Percentiles rank a stretch among this genome's conserved stretches.
These are phyloP conservation scores for Abrus pulchellus DNA, from an alignment of 306 rosid species.

Conservation along the genomic window DNA sequence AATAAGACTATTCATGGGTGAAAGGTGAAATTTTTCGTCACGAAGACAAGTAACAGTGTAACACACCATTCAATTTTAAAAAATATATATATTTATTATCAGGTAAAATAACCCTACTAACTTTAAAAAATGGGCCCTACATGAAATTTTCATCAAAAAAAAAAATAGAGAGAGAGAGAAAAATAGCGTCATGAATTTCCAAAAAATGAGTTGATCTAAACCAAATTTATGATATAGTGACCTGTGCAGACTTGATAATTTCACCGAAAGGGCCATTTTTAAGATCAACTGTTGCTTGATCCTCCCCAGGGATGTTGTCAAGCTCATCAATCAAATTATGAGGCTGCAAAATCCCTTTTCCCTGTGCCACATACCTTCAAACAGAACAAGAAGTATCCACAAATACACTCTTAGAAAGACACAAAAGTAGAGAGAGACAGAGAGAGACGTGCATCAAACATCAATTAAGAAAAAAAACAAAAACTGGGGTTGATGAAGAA, in stretches of 20 bases:
- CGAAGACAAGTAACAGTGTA: background rate
- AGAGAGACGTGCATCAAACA: background rate
- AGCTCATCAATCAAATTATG: constrained; percentile 85
- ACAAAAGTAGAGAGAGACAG: background rate
- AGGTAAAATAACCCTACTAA: background rate
- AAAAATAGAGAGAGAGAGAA: background rate
- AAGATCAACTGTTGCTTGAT: constrained; percentile 51
- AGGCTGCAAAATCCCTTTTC: constrained; percentile 92
- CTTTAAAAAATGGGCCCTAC: background rate
- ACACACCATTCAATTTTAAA: background rate
- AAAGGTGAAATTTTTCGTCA: background rate
- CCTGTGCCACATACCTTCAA: constrained; percentile 83
- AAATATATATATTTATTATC: background rate
- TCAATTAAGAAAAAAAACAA: background rate
- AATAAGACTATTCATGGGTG: background rate
- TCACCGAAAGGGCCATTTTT: constrained; percentile 57
- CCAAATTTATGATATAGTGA: background rate
- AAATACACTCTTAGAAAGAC: background rate
- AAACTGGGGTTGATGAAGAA: constrained; percentile 37
- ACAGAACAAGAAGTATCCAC: background rate
- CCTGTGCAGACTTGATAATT: constrained; percentile 62
- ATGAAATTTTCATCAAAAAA: background rate
- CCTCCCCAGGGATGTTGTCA: constrained; percentile 57
- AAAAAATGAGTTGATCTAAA: background rate
- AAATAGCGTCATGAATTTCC: background rate